Conservation (phyloP, 805 yeast species). For the Lipomyces sp. region DNA sequence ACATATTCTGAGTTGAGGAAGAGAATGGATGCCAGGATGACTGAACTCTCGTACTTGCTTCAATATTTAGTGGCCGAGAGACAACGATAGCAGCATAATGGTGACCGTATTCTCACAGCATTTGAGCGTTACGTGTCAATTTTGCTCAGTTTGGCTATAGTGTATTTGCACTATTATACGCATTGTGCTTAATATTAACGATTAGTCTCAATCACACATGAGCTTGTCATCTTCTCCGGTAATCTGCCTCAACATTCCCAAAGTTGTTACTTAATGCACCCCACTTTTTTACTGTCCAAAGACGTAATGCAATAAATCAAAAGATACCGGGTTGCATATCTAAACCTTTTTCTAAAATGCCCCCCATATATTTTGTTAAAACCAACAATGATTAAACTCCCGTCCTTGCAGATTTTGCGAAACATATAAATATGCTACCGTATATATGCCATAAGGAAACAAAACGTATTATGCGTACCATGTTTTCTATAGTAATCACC, state of each 20-base stretch:
- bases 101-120: background rate
- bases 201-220: background rate
- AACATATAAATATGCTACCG: background rate
- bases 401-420: background rate
- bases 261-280: background rate
- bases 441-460: too few relatives aligned
- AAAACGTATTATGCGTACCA: background rate
- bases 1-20: constrained; percentile 19
- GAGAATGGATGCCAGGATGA: constrained; percentile 22
- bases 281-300: background rate
- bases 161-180: too few relatives aligned
- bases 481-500: background rate
- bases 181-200: too few relatives aligned
- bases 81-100: background rate
- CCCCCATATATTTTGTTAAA: background rate
- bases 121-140: background rate
- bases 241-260: background rate
- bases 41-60: constrained; percentile 20
- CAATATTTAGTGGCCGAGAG: constrained; percentile 12
- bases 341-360: background rate
- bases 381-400: background rate
- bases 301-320: background rate
- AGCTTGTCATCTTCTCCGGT: background rate
- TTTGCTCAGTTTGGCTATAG: too few relatives aligned
- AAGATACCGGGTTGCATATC: background rate